Base-by-base conservation (phyloP, 2,329 filamentous ascomycete genomes). In the Monascus ruber region DNA sequence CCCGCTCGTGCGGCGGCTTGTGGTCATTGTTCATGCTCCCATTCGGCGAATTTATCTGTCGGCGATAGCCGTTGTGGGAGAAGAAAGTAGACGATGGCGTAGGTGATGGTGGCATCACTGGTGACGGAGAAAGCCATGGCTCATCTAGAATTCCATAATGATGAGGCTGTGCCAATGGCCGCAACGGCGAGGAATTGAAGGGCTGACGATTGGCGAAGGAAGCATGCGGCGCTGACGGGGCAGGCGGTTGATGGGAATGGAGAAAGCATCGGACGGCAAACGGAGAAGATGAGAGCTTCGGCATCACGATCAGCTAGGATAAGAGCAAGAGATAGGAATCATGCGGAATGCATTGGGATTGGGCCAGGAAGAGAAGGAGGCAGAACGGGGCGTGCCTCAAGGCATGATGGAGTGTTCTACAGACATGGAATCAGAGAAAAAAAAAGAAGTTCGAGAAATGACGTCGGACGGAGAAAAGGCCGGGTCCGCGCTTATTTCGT, bases 1-100 rank as follows among this genome's bases (percentile, higher is more conserved):
- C 73, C 44, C 77, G 69, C 57, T 79, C 72, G 50, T 78, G 71
- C 25, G 72, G 69, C 6, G 71, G 70, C 47, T 70, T 66, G 43
- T 66, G 62, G 47, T 71, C 67, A 27, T 51, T 42, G 10, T 47
- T 41, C 5, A 6, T 37, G 6, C 39, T 42, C n/a, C 41, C 45
- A 7, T 45, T 46, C 11, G 51, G 40, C 5, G 50, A 50, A 24
- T 58, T 49, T 7, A 58, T 31, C 1, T 47, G 47, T 36, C 42
- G 42, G 35, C 44, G 45, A 11, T 45, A 40, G 33, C 50, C 31
- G 33, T 50, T 47, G 33, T 48, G 51, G 7, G 53, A 55, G 38
- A 60, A 59, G 33, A 51, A 47, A 34, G 51, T 41, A 10, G 41
- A 41, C 26, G 47, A 45, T 0, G 43, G 37, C 26, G 45, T 42